Evolutionary conservation across 2,329 filamentous ascomycete genomes (phyloP), one percentile per base, ranked within the genome.

Genomic region (Colletotrichum zoysiae): DNA sequence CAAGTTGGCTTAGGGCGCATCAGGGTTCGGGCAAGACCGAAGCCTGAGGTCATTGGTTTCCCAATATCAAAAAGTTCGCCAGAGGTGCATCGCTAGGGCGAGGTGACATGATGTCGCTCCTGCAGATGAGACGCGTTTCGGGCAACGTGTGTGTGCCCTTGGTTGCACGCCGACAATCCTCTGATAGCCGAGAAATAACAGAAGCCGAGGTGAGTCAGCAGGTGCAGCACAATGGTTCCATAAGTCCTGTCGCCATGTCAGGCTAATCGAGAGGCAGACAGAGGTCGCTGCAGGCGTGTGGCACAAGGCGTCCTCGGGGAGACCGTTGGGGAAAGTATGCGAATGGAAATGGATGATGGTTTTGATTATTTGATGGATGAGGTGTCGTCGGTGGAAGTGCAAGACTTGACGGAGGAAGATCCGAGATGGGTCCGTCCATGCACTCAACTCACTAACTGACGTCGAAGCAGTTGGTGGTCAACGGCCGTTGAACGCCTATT

Each of bases 201-300:
- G 48, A 58, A 48, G 18, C 46, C 59, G 65, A 20, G 51, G 67
- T 69, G 69, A 71, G 50, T 69, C 69, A 69, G 69, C 69, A 23
- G 69, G 20, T 59, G 65, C 58, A 53, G 60, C 30, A 58, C 65
- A 42, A 48, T 30, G 23, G 55, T 48, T 55, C 38, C 46, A 35
- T 46, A 33, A 62, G 35, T 40, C 69, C 59, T 59, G 53, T n/a
- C 44, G 59, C 26, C 46, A 55, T 60, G 69, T 35, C 55, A 60
- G 69, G 69, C 69, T 69, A 23, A 46, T 57, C 48, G 40, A 48
- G 20, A 26, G 69, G 69, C 69, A 48, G 46, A 71, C 65, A 58
- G 58, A n/a, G 48, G 16, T 23, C 20, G 30, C 11, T 33, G 48
- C 16, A 30, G 16, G 26, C 20, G 6, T 57, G 38, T 40, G 50